Percentiles rank a stretch among this genome's conserved stretches.
phyloP scores from a whole-genome alignment of 768 basidiomycete species.

The Leccinum rimulosum region DNA sequence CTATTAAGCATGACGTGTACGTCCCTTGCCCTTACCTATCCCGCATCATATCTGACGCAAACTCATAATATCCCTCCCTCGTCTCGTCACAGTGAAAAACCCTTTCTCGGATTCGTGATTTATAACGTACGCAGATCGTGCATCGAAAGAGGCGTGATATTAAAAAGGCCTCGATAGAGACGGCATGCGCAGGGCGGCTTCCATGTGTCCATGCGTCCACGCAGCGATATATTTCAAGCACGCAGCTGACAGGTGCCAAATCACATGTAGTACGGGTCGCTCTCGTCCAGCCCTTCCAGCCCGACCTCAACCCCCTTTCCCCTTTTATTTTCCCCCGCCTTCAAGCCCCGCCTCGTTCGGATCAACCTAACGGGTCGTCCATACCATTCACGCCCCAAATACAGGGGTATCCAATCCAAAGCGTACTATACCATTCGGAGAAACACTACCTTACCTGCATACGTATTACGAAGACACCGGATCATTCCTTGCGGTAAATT shows the following conservation, averaged over 20 bases:
- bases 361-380: background rate
- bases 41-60: background rate
- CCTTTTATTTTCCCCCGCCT: background rate
- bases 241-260: background rate
- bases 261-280: background rate
- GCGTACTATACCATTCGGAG: background rate
- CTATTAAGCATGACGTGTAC: background rate
- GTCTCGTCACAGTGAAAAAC: background rate
- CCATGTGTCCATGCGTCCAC: background rate
- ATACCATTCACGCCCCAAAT: background rate
- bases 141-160: background rate
- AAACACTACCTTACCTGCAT: background rate
- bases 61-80: background rate
- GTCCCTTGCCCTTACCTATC: background rate
- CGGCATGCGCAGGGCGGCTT: background rate
- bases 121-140: background rate
- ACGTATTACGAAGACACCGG: background rate
- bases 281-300: background rate
- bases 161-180: background rate
- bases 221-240: background rate
- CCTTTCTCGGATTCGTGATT: background rate
- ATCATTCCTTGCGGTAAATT: background rate
- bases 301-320: background rate
- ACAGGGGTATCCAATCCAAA: background rate
- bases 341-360: background rate